phyloP scores from a whole-genome alignment of 2,329 filamentous ascomycete genomes.

The Xylariaceae sp. region DNA sequence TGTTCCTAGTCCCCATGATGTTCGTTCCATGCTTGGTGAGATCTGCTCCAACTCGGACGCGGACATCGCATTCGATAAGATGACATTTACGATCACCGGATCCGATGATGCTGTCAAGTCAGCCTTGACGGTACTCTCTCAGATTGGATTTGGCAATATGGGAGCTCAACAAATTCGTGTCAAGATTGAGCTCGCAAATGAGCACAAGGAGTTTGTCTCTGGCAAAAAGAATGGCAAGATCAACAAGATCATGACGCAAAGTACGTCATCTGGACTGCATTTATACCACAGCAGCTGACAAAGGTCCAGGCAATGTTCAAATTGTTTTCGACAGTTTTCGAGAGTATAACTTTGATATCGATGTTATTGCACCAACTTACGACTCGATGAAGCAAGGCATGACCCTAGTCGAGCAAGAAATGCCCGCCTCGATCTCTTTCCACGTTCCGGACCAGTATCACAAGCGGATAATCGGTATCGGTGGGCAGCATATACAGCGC shows the following conservation, averaged over 20 bases:
- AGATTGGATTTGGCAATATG: slow-evolving; percentile 74
- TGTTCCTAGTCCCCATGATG: slow-evolving; percentile 62
- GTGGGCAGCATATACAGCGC: slow-evolving; percentile 95
- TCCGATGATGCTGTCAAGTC: slow-evolving; percentile 95
- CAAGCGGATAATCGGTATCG: slow-evolving; percentile 98
- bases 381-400: slow-evolving; percentile 92
- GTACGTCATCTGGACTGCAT: slow-evolving; percentile 39
- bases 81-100: slow-evolving; percentile 88
- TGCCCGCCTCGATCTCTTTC: slow-evolving; percentile 98
- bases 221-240: slow-evolving; percentile 99
- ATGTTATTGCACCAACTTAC: slow-evolving; percentile 87
- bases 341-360: slow-evolving; percentile 99
- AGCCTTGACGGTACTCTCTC: slow-evolving; percentile 88
- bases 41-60: slow-evolving; percentile 96
- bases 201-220: slow-evolving; percentile 99
- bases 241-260: slow-evolving; percentile 99
- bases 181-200: slow-evolving; percentile 97
- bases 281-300: slow-evolving; percentile 23
- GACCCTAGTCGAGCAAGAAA: slow-evolving; percentile 92
- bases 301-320: slow-evolving; percentile 71
- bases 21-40: slow-evolving; percentile 86
- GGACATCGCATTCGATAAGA: slow-evolving; percentile 89
- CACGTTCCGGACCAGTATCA: slow-evolving; percentile 99
- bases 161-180: slow-evolving; percentile 84
- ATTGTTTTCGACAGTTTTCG: slow-evolving; percentile 99